Evolutionary conservation across 768 basidiomycete genomes (phyloP).

Genomic region (Mycena haematopus): DNA sequence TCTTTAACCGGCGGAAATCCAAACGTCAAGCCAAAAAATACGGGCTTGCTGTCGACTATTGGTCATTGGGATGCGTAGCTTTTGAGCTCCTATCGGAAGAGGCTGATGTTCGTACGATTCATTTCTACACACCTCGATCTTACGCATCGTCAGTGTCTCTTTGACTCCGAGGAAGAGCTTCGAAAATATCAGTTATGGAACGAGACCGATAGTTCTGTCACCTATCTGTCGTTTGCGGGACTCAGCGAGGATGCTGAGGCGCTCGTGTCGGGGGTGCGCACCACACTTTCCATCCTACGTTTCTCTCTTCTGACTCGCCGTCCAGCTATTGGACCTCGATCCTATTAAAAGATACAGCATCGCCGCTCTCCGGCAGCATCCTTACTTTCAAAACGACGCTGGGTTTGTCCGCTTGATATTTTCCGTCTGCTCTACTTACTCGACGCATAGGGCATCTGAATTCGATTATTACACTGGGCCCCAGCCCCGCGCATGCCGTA

Average conservation of each 20-base stretch:
- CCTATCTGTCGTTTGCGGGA: constrained; percentile 34
- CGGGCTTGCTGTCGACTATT: constrained; percentile 46
- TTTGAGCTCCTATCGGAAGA: constrained; percentile 43
- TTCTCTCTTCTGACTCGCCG: not conserved
- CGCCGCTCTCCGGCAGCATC: constrained; percentile 31
- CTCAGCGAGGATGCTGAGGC: constrained; percentile 33
- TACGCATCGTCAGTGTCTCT: constrained; percentile 37
- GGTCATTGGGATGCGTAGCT: constrained; percentile 48
- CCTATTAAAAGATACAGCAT: constrained; percentile 31
- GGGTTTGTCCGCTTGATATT: constrained; percentile 28
- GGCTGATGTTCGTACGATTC: constrained; percentile 31
- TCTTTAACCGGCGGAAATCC: constrained; percentile 34
- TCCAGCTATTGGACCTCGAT: constrained; percentile 32
- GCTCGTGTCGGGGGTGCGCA: constrained; percentile 41
- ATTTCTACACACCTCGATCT: not conserved
- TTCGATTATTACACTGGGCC: constrained; percentile 25
- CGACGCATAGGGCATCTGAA: constrained; percentile 25
- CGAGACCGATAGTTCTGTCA: constrained; percentile 6
- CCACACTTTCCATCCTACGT: not conserved
- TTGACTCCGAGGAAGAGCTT: constrained; percentile 34
- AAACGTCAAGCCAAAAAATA: constrained; percentile 31
- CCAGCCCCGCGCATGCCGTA: constrained; percentile 18
- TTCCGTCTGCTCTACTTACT: not conserved
- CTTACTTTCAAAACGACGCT: constrained; percentile 32
- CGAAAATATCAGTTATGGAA: constrained; percentile 32